phyloP scores from a whole-genome alignment of 768 basidiomycete genomes.

The Suillus paluster region DNA sequence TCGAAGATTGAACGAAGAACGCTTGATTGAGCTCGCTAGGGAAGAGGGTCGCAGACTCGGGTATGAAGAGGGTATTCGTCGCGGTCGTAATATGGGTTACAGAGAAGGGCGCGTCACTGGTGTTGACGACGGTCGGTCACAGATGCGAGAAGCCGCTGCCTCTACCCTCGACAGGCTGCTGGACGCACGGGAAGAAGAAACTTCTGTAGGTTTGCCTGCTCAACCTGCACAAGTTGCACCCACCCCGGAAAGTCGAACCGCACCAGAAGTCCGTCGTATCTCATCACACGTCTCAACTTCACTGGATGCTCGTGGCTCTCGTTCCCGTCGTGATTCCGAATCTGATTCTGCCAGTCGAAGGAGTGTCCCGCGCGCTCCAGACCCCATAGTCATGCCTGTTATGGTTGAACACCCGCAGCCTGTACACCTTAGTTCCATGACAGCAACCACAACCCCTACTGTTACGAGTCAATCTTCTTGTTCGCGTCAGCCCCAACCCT shows the following conservation, averaged over 20 bases:
- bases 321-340: constrained; percentile 20
- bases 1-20: constrained; percentile 50
- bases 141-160: constrained; percentile 24
- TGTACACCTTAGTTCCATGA: constrained; percentile 5
- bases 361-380: constrained; percentile 15
- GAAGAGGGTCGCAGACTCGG: constrained; percentile 59
- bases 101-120: constrained; percentile 28
- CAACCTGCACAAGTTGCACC: constrained; percentile 24
- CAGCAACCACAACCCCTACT: constrained; percentile 13
- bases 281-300: constrained; percentile 22
- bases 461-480: constrained; percentile 21
- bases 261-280: constrained; percentile 33
- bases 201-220: constrained; percentile 17
- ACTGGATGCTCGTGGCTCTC: constrained; percentile 22
- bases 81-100: constrained; percentile 35
- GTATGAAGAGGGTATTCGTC: constrained; percentile 52
- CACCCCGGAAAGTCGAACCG: constrained; percentile 14
- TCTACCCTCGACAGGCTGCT: constrained; percentile 28
- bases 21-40: constrained; percentile 51
- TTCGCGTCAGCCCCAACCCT: constrained; percentile 21
- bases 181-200: constrained; percentile 20
- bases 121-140: constrained; percentile 16
- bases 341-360: constrained; percentile 17
- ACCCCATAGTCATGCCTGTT: constrained; percentile 15
- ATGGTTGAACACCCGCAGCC: constrained; percentile 19